phyloP scores from a whole-genome alignment of 2,329 filamentous ascomycete genomes.

The Trichoderma breve region DNA sequence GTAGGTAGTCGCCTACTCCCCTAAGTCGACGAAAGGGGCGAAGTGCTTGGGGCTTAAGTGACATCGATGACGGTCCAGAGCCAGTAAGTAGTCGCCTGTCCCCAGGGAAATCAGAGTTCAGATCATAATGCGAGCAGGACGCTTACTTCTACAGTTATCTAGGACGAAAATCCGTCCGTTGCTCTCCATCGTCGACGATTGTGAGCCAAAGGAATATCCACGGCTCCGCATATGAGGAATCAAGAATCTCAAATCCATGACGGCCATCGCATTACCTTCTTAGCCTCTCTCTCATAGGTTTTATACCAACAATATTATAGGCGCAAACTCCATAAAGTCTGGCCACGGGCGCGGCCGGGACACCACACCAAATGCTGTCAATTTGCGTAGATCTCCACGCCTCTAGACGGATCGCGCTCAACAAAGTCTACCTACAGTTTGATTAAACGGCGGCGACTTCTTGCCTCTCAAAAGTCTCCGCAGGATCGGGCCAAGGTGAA shows the following conservation, averaged over 20 bases:
- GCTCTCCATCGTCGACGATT: not conserved
- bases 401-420: not conserved
- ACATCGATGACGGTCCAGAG: not conserved
- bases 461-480: conserved; percentile 5
- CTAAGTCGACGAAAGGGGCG: not conserved
- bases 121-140: not conserved
- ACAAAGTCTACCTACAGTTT: conserved; percentile 13
- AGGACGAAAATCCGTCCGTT: not conserved
- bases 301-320: not conserved
- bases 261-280: not conserved
- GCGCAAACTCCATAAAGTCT: not conserved
- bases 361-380: not conserved
- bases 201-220: not conserved
- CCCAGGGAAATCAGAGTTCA: not conserved
- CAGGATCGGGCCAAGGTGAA: not conserved
- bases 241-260: not conserved
- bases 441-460: not conserved
- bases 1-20: not conserved
- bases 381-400: conserved; percentile 1
- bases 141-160: not conserved
- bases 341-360: not conserved
- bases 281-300: not conserved
- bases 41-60: not conserved
- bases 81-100: not conserved
- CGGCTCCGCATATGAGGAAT: not conserved